Base-by-base conservation (phyloP, 169 alveolate genomes). In the Plasmodium coatneyi region DNA sequence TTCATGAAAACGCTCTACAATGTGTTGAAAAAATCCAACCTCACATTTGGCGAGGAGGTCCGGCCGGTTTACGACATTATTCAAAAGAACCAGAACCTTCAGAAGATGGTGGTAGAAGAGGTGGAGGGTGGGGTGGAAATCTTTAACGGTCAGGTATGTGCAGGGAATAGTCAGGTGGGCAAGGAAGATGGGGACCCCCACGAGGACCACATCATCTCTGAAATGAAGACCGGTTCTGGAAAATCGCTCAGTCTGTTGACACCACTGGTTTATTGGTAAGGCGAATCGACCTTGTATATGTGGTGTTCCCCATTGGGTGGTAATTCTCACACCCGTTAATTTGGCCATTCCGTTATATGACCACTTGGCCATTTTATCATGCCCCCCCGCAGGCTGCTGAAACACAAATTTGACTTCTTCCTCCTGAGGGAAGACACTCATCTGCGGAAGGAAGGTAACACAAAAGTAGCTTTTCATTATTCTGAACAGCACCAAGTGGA, bases 141-240 rank as follows among this genome's bases (percentile, higher is more conserved):
- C 5, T 28, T 28, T 2, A 1, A 36, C 56, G 80, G 41, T 14
- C n/a, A 56, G 22, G n/a, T 30, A 12, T 5, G 19, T 22, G 52
- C 12, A 25, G 36, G n/a, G n/a, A 46, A 16, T 16, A 39, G 25
- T 41, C 34, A 74, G 7, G 19, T 46, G 12, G 3, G 19, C 12
- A 1, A 46, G 16, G 70, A 84, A 49, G 28, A 70, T 2, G 82
- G 28, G 16, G 52, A 66, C 34, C 4, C 19, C 25, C 25, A 30
- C 16, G 39, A 83, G n/a, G 74, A 84, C 1, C 92, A 84, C 4
- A 84, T 84, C 34, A 84, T 84, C 41, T 72, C 84, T 54, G 92
- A 84, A 84, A 84, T 84, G 92, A 84, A 84, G 30, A 84, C 92
- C 10, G 92, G 92, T 4, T 84, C 92, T 5, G 92, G 92, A 5